Conservation (phyloP, 1,139 yeast genomes). For the Taphrina flavorubra region DNA sequence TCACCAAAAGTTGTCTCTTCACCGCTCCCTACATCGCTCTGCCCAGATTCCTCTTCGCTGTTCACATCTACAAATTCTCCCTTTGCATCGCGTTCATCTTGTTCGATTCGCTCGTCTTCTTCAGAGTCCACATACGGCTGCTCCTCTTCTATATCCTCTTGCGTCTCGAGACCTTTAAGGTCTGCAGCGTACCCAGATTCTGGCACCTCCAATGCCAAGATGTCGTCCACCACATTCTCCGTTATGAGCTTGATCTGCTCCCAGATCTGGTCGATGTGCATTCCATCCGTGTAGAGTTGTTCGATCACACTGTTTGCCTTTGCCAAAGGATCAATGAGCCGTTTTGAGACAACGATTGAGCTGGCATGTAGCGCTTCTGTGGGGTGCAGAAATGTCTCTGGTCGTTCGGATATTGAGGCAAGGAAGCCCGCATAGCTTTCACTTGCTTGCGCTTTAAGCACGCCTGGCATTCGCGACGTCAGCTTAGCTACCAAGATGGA, state of each 20-base stretch:
- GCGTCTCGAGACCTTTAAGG: slow-evolving; percentile 45
- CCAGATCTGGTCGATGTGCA: slow-evolving; percentile 91
- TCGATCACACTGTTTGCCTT: slow-evolving; percentile 67
- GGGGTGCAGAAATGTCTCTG: slow-evolving; percentile 41
- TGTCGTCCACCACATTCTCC: slow-evolving; percentile 31
- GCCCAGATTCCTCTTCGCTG: slow-evolving; percentile 48
- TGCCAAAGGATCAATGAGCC: slow-evolving; percentile 66
- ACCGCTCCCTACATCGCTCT: not conserved
- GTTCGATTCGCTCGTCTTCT: slow-evolving; percentile 49
- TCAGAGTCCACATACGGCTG: slow-evolving; percentile 43
- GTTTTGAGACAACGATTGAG: slow-evolving; percentile 37
- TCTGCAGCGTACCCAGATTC: slow-evolving; percentile 55
- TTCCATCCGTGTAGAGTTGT: slow-evolving; percentile 80
- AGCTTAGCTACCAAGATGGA: too few relatives aligned
- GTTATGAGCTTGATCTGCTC: slow-evolving; percentile 84
- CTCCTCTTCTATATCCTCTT: slow-evolving; percentile 11
- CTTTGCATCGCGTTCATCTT: slow-evolving; percentile 48
- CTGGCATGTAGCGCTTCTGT: slow-evolving; percentile 39
- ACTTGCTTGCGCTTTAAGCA: not conserved
- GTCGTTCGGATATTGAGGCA: slow-evolving; percentile 11
- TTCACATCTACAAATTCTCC: slow-evolving; percentile 48
- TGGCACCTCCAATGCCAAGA: slow-evolving; percentile 52
- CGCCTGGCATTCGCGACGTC: not conserved
- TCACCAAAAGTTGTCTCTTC: not conserved
- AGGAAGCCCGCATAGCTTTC: slow-evolving; percentile 15